Base-by-base conservation (phyloP, 805 yeast species). In the Candida palmyrensis region DNA sequence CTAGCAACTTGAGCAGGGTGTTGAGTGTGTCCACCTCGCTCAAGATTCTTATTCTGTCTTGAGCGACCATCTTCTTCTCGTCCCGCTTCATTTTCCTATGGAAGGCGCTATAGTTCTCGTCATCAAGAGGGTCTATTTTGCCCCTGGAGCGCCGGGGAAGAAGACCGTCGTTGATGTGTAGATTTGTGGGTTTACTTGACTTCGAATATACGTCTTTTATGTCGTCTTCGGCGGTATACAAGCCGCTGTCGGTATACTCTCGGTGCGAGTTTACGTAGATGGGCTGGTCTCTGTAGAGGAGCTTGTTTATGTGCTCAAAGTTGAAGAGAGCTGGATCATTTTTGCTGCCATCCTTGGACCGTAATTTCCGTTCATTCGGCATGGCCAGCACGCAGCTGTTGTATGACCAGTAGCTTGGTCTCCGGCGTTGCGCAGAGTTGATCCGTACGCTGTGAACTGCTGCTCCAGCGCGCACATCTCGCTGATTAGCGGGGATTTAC, bases 81-180 rank as follows among this genome's bases (percentile, higher is more conserved):
- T 78, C 79, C 35, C 73, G 73, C 41, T 71, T 74, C 77, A 81
- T 74, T 25, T 72, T 65, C 26, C 67, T 66, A 54, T 82, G 89
- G 44, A 68, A 73, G 10, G 59, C 40, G 19, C 52, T 45, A 48
- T 61, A 78, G 10, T 59, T 13, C 0, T 49, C 43, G 48, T 77
- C 82, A 1, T 53, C 44, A 30, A 83, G 55, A 4, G 77, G 75
- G 36, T 64, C 71, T 5, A 25, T 44, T 2, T 35, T 25, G 22
- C 27, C 37, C 26, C 16, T 50, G 14, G 51, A 37, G 20, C 48
- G 41, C 21, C 61, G 38, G 16, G 58, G 57, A 11, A 45, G 33
- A 2, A 42, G 18, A 5, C 34, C 34, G 12, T 41, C 30, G 39
- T 19, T n/a, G 27, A 35, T 4, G n/a, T n/a, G n/a, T n/a, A n/a